Base-by-base conservation (phyloP, 106 monocot genomes). In the Triglochin maritima region DNA sequence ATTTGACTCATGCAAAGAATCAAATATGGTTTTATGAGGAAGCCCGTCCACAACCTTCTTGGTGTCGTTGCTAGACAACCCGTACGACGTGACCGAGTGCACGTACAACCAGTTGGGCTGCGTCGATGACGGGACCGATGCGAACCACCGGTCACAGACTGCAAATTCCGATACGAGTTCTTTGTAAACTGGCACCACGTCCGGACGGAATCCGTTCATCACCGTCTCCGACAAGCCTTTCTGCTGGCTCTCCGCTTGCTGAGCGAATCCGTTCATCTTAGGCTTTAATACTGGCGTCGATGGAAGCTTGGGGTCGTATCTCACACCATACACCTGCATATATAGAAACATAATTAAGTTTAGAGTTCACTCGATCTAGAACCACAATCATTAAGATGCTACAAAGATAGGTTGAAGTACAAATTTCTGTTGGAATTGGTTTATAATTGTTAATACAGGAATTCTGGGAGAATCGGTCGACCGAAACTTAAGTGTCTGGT, bases 131-230 rank as follows among this genome's bases (percentile, higher is more conserved):
- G 94, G 94, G 60, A 87, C 46, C 51, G 94, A 87, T 17, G 94
- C 94, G 65, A 94, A 94, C 94, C 94, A 94, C 51, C 84, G 70
- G 68, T 94, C 89, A 75, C 94, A 94, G 5, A 94, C 79, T 0
- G 84, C 89, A 70, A 94, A 94, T 71, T 85, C 79, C 57, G 43
- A n/a, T 57, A 94, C 89, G 61, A 94, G 62, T 68, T 80, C 82
- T 65, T 73, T 70, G 72, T 94, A 94, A 5, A 89, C 89, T 44
- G 94, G 87, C 65, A 94, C 82, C 4, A 80, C 71, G 2, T 82
- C 86, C 15, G 87, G 89, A 16, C 72, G 69, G 79, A 89, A 94
- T 60, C 89, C 94, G 65, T 81, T 94, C 89, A 94, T 85, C 11
- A 94, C 89, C 4, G 80, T 71, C 63, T 60, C 63, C 15, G 80